Evolutionary conservation across 1,284 basidiomycete species (phyloP), one percentile per base, ranked within the genome.

Genomic region (Trametes sp.): DNA sequence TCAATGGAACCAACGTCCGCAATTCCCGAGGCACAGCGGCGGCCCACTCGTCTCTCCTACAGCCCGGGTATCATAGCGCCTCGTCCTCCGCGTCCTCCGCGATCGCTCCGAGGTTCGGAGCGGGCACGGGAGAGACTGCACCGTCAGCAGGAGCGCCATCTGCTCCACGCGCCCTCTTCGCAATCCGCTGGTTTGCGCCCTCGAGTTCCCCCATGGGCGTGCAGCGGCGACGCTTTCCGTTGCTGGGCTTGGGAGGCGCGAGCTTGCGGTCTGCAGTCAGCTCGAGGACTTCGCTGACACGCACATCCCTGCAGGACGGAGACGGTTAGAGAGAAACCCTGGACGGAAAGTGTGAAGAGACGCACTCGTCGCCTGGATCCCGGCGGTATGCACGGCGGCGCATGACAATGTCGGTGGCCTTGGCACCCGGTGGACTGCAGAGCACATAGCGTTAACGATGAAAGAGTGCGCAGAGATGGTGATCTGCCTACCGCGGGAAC

Each of bases 141-240:
- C 35, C 35, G 14, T 6, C 35, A 36, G 35, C 35, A 14, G 35
- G 35, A 13, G 35, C 14, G 14, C n/a, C n/a, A n/a, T 36, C 35
- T 16, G 14, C 35, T 14, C 8, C 35, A 36, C 35, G 14, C 35
- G 35, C 35, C 35, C 14, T 36, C 35, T 36, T 36, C 6, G 9
- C 14, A 4, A 14, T 6, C 14, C 35, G 35, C 35, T 36, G 6
- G 7, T 33, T 14, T 14, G 35, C 35, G 4, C 35, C 35, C 8
- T 36, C 4, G 35, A 36, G 11, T 4, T 36, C 35, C 4, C 14
- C 35, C 14, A 36, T 24, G 8, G 50, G 50, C 14, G 57, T 58
- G 10, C 16, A 10, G 42, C 51, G 31, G 14, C 57, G 57, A 28
- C 57, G 57, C 50, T 53, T 59, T 23, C 24, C 45, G 31, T 16